These are phyloP conservation scores for Coffea canephora DNA, from an alignment of 257 asterid genomes.

Conservation along the genomic window DNA sequence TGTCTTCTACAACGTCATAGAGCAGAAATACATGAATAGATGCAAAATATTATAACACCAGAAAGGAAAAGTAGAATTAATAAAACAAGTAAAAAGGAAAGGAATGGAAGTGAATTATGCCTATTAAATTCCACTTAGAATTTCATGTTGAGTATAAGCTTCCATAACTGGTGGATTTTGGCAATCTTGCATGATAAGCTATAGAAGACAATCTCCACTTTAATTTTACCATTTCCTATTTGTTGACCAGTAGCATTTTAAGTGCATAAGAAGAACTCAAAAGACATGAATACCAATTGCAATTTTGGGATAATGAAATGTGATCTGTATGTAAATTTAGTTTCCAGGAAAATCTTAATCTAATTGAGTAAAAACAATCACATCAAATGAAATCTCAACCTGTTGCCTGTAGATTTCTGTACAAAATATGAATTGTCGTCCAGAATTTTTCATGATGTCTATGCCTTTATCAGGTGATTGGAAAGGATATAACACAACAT, in stretches of 20 bases:
- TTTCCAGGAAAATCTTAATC: neutral
- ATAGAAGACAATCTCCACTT: neutral
- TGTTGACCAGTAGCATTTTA: neutral
- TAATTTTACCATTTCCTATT: slow-evolving; percentile 6
- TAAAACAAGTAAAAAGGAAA: neutral
- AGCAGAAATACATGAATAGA: neutral
- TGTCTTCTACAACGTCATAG: neutral
- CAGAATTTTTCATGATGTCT: neutral
- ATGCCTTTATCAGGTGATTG: neutral
- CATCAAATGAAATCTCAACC: neutral
- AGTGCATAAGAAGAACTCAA: neutral
- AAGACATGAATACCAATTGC: neutral
- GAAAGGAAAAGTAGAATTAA: neutral
- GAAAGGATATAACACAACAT: neutral
- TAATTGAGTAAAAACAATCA: neutral
- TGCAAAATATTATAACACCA: neutral
- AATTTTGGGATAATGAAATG: neutral
- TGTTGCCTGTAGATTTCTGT: neutral
- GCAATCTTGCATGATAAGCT: neutral
- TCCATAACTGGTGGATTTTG: neutral
- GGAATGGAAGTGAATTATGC: neutral
- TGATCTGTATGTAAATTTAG: neutral
- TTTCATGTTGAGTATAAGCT: neutral
- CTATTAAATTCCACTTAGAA: neutral
- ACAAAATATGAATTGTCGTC: neutral